Evolutionary conservation across 495 filamentous ascomycete species (phyloP), one percentile per base, ranked within the genome.

Genomic region (Penicillium steckii): DNA sequence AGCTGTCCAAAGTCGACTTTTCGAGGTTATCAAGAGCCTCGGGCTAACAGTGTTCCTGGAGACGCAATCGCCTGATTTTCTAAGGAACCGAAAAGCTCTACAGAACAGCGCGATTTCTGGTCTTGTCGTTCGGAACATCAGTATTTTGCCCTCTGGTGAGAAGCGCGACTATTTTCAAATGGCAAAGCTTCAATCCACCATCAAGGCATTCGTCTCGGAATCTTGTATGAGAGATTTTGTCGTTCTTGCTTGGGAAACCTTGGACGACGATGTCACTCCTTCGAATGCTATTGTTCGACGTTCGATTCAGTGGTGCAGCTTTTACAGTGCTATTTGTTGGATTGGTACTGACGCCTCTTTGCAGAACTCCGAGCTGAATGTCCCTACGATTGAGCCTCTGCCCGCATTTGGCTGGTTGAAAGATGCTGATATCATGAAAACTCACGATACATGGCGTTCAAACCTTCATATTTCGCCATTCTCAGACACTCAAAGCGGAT

Each of bases 341-440:
- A 78, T 83, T 44, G 73, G 77, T 8, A 42, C 71, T 15, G 57
- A 67, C 23, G 61, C 69, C 13, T 73, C 79, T 8, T 59, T 83
- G 9, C 53, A 53, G 13, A 62, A 80, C 53, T 66, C 74, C 12
- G 51, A 57, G 7, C 44, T 72, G 7, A 71, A 73, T 35, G 56
- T 55, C n/a, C 63, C 66, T 4, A 65, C 59, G 6, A 44, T 60
- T 2, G 70, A 80, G 52, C 78, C 77, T 8, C 70, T 82, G 1
- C 73, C 76, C 12, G 74, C 80, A 15, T 82, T 84, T 54, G 69
- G 78, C 32, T 84, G 81, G 81, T 60, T 84, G 48, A 82, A 82
- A 52, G 71, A 79, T 45, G 59, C 72, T 1, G 68, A 74, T 22
- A 66, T 80, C 22, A 82, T 82, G 71, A 70, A 69, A 44, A 45